Percentiles rank a stretch among this genome's conserved stretches.
These are phyloP conservation scores for Dysphania ambrosioides DNA, from an alignment of 148 eudicot species.

Conservation along the genomic window DNA sequence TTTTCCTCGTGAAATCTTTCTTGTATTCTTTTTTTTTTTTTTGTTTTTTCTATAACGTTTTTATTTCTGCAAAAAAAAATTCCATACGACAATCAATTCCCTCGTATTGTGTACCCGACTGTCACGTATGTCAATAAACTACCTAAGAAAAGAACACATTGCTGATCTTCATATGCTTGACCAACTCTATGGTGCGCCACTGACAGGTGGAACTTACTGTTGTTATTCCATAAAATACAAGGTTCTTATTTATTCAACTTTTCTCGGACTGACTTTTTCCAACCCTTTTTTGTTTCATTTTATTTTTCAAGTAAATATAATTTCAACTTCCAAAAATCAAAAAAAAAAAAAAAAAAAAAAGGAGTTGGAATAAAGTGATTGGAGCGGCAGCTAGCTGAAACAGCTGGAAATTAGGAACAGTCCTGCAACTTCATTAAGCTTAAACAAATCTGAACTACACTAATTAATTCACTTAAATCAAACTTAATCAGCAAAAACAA, in stretches of 20 bases:
- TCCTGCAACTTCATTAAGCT: slow-evolving; percentile 6
- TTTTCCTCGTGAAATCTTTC: too few relatives aligned
- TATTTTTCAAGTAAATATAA: background rate
- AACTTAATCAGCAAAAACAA: background rate
- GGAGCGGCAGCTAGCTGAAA: slow-evolving; percentile 19
- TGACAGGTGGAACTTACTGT: slow-evolving; percentile 31
- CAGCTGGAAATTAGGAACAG: slow-evolving; percentile 24
- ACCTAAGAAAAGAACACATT: slow-evolving; percentile 12
- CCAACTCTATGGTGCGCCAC: slow-evolving; percentile 17
- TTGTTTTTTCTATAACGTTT: too few relatives aligned
- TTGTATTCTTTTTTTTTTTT: too few relatives aligned
- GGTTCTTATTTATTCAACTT: slow-evolving; percentile 24
- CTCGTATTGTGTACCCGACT: too few relatives aligned
- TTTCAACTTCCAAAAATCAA: background rate
- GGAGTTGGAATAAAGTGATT: too few relatives aligned
- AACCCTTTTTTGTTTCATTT: background rate
- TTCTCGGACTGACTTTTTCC: slow-evolving; percentile 21
- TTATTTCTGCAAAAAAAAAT: too few relatives aligned
- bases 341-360: background rate
- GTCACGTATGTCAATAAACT: background rate
- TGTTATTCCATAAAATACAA: too few relatives aligned
- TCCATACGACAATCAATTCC: too few relatives aligned
- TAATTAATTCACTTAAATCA: background rate
- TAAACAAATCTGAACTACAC: background rate
- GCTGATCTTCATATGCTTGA: slow-evolving; percentile 14